A percentile compares a stretch with the other conserved stretches of the same genome.
phyloP scores from a whole-genome alignment of 1,284 basidiomycete species.

The Ceratobasidium papillatum region DNA sequence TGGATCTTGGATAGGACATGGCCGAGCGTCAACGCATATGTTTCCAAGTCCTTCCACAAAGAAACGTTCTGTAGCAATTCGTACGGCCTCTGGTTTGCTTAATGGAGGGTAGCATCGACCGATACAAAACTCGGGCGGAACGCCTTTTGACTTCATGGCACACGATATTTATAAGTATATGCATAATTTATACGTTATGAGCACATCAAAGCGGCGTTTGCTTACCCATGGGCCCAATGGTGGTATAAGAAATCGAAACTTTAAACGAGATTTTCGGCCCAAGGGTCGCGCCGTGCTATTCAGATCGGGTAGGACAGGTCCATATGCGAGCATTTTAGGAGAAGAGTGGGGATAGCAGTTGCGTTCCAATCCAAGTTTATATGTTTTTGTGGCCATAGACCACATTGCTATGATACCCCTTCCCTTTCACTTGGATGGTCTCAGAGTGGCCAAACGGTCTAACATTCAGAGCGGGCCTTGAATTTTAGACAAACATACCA shows the following conservation, averaged over 20 bases:
- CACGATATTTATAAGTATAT: background rate
- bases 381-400: background rate
- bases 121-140: background rate
- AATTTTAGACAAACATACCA: too few species aligned
- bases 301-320: background rate
- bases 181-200: background rate
- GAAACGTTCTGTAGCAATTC: background rate
- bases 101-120: background rate
- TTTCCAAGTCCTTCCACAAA: background rate
- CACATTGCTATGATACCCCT: background rate
- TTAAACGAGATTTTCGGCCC: background rate
- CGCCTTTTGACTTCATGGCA: background rate
- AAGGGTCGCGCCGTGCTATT: background rate
- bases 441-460: too few species aligned
- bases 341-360: too few species aligned
- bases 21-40: background rate
- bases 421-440: too few species aligned
- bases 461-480: too few species aligned
- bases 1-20: background rate
- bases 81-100: background rate
- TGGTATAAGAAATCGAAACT: background rate
- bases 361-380: too few species aligned
- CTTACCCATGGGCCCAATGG: background rate
- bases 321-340: too few species aligned
- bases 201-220: background rate